Conservation (phyloP, 306 rosid genomes). For the Cicer arietinum region DNA sequence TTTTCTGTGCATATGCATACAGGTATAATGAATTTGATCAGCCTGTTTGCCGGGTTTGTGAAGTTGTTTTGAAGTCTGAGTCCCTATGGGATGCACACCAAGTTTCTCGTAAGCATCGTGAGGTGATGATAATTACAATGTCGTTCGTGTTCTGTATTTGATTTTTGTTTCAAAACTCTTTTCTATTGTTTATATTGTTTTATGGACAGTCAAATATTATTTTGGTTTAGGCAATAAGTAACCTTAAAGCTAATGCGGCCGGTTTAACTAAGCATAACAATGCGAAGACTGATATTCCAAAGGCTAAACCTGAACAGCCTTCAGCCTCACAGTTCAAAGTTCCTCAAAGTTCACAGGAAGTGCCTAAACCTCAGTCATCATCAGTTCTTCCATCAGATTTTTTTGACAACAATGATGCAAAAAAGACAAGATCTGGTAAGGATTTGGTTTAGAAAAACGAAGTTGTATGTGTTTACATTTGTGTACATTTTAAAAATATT, state of each 20-base stretch:
- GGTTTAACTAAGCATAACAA: conserved; percentile 56
- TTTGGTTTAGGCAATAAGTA: conserved; percentile 66
- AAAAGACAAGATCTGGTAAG: conserved; percentile 60
- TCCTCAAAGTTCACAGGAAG: conserved; percentile 50
- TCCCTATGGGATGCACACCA: conserved; percentile 82
- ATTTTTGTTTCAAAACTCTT: not conserved
- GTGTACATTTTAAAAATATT: conserved; percentile 14
- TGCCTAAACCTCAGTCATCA: conserved; percentile 55
- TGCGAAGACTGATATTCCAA: conserved; percentile 54
- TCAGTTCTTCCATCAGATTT: conserved; percentile 80
- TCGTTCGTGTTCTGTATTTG: not conserved
- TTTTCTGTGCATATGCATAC: conserved; percentile 24
- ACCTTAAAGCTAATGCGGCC: conserved; percentile 73
- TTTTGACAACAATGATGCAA: conserved; percentile 63
- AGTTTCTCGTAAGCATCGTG: conserved; percentile 83
- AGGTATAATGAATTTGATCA: conserved; percentile 87
- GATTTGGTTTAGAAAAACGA: conserved; percentile 37
- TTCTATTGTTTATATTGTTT: conserved; percentile 1
- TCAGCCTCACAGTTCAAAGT: conserved; percentile 42
- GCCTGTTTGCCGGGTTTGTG: conserved; percentile 88
- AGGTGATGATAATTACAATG: conserved; percentile 63
- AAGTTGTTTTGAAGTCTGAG: conserved; percentile 75
- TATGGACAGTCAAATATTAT: conserved; percentile 26
- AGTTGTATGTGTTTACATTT: conserved; percentile 4
- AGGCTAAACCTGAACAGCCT: conserved; percentile 51